phyloP scores from a whole-genome alignment of 2,329 filamentous ascomycete species.

The Cercospora janseana region DNA sequence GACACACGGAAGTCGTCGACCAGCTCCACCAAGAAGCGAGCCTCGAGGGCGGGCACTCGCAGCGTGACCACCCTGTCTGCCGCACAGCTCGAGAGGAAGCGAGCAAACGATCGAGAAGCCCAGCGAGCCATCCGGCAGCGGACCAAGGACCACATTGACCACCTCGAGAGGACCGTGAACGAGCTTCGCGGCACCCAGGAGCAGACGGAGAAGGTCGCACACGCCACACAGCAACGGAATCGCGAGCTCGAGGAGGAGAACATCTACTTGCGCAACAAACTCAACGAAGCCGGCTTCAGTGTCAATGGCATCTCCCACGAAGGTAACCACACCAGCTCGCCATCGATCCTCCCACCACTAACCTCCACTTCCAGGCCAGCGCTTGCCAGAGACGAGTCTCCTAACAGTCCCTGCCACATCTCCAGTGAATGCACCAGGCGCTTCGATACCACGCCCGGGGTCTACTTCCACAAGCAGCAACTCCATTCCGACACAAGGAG shows the following conservation, averaged over 20 bases:
- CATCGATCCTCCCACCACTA: neutral
- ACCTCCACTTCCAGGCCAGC: slow-evolving; percentile 24
- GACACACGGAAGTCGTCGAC: slow-evolving; percentile 31
- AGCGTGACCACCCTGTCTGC: slow-evolving; percentile 58
- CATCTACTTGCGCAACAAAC: slow-evolving; percentile 50
- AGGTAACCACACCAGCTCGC: slow-evolving; percentile 14
- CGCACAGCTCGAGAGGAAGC: slow-evolving; percentile 59
- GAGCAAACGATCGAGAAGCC: slow-evolving; percentile 60
- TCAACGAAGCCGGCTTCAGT: slow-evolving; percentile 46
- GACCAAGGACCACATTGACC: slow-evolving; percentile 59
- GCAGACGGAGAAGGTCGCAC: slow-evolving; percentile 45
- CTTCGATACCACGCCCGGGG: slow-evolving; percentile 29
- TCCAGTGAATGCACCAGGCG: slow-evolving; percentile 26
- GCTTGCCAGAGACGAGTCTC: slow-evolving; percentile 24
- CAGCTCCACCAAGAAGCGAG: slow-evolving; percentile 46
- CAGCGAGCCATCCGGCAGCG: slow-evolving; percentile 59
- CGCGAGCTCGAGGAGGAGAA: slow-evolving; percentile 57
- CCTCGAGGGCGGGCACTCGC: slow-evolving; percentile 56
- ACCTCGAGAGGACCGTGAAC: slow-evolving; percentile 54
- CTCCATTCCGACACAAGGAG: slow-evolving; percentile 28
- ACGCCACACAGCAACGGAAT: slow-evolving; percentile 54
- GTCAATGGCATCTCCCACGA: slow-evolving; percentile 21
- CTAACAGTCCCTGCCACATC: slow-evolving; percentile 29
- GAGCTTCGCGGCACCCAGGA: slow-evolving; percentile 53
- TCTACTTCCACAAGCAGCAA: slow-evolving; percentile 33